Conservation (phyloP, 1,284 basidiomycete species). For the Tilletia caries region DNA sequence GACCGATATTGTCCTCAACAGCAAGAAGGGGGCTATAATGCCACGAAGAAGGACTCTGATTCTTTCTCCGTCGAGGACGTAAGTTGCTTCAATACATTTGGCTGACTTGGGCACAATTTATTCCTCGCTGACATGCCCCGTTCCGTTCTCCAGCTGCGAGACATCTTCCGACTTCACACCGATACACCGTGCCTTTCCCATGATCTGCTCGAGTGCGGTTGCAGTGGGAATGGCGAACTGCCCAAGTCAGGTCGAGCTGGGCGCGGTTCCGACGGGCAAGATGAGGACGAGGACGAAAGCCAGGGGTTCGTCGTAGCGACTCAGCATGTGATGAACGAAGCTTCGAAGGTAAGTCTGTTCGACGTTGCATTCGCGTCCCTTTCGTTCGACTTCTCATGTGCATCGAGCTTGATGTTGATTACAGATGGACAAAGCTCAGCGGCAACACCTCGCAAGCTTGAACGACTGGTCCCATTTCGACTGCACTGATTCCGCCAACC, state of each 20-base stretch:
- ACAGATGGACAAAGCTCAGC: constrained; percentile 59
- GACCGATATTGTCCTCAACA: neutral
- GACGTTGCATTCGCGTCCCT: too few species aligned
- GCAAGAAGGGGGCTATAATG: constrained; percentile 12
- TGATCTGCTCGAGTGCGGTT: constrained; percentile 57
- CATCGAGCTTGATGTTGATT: too few species aligned
- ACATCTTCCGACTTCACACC: constrained; percentile 82
- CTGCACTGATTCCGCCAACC: constrained; percentile 30
- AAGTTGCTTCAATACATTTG: constrained; percentile 28
- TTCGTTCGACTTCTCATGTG: too few species aligned
- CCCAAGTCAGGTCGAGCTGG: neutral
- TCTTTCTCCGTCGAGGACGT: constrained; percentile 87
- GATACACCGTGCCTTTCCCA: constrained; percentile 86
- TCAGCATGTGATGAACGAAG: constrained; percentile 24
- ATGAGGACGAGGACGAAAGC: constrained; percentile 20
- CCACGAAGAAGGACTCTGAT: constrained; percentile 65
- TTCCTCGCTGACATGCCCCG: constrained; percentile 19
- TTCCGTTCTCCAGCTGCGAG: constrained; percentile 55
- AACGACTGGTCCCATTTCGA: constrained; percentile 84
- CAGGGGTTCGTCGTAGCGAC: constrained; percentile 33
- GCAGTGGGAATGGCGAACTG: constrained; percentile 35
- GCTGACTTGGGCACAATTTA: constrained; percentile 6
- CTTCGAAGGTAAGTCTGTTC: constrained; percentile 4
- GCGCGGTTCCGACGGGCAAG: constrained; percentile 1
- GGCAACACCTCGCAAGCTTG: constrained; percentile 70